A percentile compares a stretch with the other conserved stretches of the same genome.
Evolutionary conservation across 208 protist species (phyloP).

Genomic region (Trypanosoma congolense): DNA sequence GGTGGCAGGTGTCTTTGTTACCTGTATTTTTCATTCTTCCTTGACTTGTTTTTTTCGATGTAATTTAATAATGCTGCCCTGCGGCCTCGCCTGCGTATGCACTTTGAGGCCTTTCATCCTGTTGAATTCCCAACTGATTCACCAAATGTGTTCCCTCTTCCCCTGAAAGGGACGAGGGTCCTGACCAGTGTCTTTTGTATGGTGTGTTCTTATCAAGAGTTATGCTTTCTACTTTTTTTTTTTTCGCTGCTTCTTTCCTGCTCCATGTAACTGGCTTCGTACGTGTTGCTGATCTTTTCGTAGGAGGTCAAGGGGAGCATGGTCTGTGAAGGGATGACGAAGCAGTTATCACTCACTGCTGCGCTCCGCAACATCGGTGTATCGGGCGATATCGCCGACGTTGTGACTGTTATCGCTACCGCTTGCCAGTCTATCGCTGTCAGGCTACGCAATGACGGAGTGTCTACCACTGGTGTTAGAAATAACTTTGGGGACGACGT

Average conservation of each 20-base stretch:
- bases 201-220: no score
- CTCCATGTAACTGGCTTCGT: not conserved
- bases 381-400: not conserved
- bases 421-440: conserved; percentile 13
- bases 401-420: conserved; percentile 17
- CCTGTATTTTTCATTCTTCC: no score
- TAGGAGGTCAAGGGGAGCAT: not conserved
- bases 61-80: no score
- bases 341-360: not conserved
- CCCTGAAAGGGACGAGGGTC: no score
- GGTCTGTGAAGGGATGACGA: not conserved
- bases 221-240: conserved; percentile 13
- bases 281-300: not conserved
- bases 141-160: no score
- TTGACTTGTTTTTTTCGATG: no score
- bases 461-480: not conserved
- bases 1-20: no score
- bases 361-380: not conserved
- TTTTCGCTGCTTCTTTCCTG: not conserved
- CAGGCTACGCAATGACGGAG: conserved; percentile 17
- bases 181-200: no score
- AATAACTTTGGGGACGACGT: conserved; percentile 31
- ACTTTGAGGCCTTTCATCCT: no score
- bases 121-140: no score
- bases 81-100: no score